Evolutionary conservation across 306 rosid genomes (phyloP), one percentile per base, ranked within the genome.

Genomic region (Pachyrhizus erosus): DNA sequence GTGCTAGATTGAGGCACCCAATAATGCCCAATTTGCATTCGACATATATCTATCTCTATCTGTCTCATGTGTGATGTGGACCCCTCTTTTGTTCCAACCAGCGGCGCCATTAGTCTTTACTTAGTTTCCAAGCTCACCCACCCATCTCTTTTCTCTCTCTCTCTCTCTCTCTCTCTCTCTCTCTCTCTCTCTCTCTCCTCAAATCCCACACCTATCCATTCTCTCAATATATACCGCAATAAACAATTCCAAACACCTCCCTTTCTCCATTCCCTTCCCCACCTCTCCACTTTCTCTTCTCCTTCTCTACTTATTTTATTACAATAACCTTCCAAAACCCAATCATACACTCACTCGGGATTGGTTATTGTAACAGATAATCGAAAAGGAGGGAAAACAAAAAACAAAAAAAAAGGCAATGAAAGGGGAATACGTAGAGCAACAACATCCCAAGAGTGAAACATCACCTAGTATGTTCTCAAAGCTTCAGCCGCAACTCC

Each of bases 51-150:
- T 68, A 75, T 80, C 69, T 33, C 27, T 75, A 8, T 80, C 76
- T 75, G 77, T 79, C 83, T 79, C 83, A 75, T 76, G 54, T 72
- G 86, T 68, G n/a, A 0, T 43, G 85, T 86, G 93, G 97, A 40
- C 90, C 95, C 80, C 34, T 0, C 58, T 80, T 10, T 61, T 45
- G 43, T 80, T 83, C 88, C 86, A 67, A 83, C 91, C 90, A 94
- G 92, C 95, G 90, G 95, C 97, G 90, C 93, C 91, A 87, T 85
- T 82, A 88, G 91, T 86, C 95, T 86, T 89, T 88, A 87, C 97
- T 91, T 91, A 58, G 78, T 89, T 92, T 87, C 91, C 85, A 91
- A 90, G 89, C 80, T 86, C 96, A 91, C 93, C 94, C 88, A 88
- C 95, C 93, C 9, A 23, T 17, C 33, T 54, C 49, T n/a, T n/a